Evolutionary conservation across 108 stramenopile genomes (phyloP).

Genomic region (Skeletonema potamos): DNA sequence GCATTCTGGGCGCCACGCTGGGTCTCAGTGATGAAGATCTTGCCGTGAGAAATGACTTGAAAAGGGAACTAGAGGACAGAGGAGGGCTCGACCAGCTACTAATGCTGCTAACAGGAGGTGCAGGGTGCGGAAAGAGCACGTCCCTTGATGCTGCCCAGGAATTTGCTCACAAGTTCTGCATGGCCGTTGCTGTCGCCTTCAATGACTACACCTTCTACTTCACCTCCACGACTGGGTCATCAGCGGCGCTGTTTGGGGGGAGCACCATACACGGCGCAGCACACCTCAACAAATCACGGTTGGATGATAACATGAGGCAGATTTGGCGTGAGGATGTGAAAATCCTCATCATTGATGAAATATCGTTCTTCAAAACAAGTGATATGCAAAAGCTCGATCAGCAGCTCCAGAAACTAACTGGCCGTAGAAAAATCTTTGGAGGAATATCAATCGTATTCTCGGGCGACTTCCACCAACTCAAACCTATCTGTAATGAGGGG

Average conservation of each 20-base stretch:
- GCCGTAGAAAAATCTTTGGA: neutral
- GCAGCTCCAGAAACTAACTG: neutral
- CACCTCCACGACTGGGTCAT: neutral
- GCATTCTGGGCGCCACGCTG: too few species aligned
- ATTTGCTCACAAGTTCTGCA: neutral
- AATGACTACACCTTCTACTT: neutral
- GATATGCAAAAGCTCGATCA: neutral
- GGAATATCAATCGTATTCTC: conserved; percentile 1
- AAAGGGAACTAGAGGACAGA: too few species aligned
- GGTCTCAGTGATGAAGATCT: too few species aligned
- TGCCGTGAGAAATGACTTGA: too few species aligned
- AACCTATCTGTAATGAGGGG: neutral
- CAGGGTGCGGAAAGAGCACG: too few species aligned
- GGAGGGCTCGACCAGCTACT: too few species aligned
- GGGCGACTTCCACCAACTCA: conserved; percentile 7
- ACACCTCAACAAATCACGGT: neutral
- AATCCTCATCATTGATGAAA: neutral
- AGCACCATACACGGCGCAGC: neutral
- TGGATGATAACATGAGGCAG: neutral
- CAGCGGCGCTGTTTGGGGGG: neutral
- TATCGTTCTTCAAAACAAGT: neutral
- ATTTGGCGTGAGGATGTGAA: neutral
- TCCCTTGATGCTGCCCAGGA: too few species aligned
- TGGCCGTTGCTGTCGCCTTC: neutral
- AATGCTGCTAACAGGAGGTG: too few species aligned